These are phyloP conservation scores for Cyberlindnera xylosilytica DNA, from an alignment of 805 yeast genomes.

Conservation along the genomic window DNA sequence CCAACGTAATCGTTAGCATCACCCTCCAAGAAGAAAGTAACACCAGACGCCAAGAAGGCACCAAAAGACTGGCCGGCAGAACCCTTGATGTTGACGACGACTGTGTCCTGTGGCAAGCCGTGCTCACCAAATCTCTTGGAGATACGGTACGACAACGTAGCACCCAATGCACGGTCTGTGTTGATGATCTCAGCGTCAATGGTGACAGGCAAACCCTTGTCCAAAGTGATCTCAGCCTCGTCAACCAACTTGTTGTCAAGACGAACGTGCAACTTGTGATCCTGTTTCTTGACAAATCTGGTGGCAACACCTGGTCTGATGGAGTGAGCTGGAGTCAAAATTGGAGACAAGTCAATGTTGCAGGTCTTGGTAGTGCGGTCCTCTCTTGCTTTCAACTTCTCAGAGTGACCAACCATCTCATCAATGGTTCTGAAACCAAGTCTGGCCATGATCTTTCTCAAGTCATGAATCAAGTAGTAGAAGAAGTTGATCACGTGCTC, in stretches of 20 bases:
- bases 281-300: conserved; percentile 87
- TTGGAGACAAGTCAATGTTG: conserved; percentile 86
- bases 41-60: conserved; percentile 95
- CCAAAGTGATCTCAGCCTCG: conserved; percentile 93
- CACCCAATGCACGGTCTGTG: conserved; percentile 95
- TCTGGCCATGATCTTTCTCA: conserved; percentile 89
- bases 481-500: conserved; percentile 98
- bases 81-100: conserved; percentile 87
- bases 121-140: conserved; percentile 91
- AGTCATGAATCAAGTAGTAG: conserved; percentile 89
- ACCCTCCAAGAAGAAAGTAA: conserved; percentile 93
- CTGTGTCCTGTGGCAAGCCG: conserved; percentile 93
- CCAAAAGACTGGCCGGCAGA: conserved; percentile 99
- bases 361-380: conserved; percentile 89
- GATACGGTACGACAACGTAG: conserved; percentile 90
- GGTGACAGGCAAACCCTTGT: conserved; percentile 92
- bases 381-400: conserved; percentile 80
- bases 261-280: conserved; percentile 88
- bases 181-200: conserved; percentile 91
- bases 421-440: conserved; percentile 93
- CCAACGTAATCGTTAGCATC: conserved; percentile 98
- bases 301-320: conserved; percentile 97
- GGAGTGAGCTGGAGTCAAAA: conserved; percentile 94
- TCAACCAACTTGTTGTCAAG: conserved; percentile 94
- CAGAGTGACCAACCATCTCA: conserved; percentile 98